phyloP scores from a whole-genome alignment of 225 moss, liverwort and hornwort genomes.

The Physcomitrellopsis africana region DNA sequence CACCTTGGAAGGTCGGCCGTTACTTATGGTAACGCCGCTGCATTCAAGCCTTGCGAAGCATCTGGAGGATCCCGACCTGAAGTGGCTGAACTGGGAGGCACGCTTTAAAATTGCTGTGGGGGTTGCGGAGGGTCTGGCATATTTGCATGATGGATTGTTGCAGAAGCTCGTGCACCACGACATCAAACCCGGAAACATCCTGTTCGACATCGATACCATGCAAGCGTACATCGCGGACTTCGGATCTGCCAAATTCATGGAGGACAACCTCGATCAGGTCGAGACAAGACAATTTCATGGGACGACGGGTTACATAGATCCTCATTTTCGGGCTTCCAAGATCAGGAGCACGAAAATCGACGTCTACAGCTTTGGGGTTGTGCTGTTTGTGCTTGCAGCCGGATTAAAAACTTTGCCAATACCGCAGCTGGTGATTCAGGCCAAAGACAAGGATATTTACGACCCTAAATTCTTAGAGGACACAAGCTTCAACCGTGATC shows the following conservation, averaged over 20 bases:
- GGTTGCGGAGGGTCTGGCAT: constrained; percentile 28
- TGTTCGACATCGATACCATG: constrained; percentile 19
- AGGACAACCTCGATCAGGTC: neutral
- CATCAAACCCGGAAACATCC: constrained; percentile 46
- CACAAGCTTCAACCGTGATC: neutral
- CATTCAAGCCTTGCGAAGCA: constrained; percentile 35
- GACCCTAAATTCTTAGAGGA: constrained; percentile 11
- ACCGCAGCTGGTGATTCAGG: neutral
- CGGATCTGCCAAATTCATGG: constrained; percentile 37
- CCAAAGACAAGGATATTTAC: neutral
- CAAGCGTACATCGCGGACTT: constrained; percentile 39
- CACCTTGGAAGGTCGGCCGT: neutral
- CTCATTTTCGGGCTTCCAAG: constrained; percentile 1
- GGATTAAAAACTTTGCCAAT: neutral
- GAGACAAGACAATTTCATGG: constrained; percentile 11
- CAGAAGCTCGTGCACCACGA: constrained; percentile 38
- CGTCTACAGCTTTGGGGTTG: constrained; percentile 36
- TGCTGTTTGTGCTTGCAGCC: constrained; percentile 28
- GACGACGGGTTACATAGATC: constrained; percentile 36
- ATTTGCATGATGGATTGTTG: constrained; percentile 34
- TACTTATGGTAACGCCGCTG: constrained; percentile 35
- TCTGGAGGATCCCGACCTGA: neutral
- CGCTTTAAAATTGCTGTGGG: constrained; percentile 35
- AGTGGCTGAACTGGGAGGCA: constrained; percentile 26
- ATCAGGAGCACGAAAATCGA: constrained; percentile 20